phyloP scores from a whole-genome alignment of 352 stramenopile species.

The Globisporangium spiculum region DNA sequence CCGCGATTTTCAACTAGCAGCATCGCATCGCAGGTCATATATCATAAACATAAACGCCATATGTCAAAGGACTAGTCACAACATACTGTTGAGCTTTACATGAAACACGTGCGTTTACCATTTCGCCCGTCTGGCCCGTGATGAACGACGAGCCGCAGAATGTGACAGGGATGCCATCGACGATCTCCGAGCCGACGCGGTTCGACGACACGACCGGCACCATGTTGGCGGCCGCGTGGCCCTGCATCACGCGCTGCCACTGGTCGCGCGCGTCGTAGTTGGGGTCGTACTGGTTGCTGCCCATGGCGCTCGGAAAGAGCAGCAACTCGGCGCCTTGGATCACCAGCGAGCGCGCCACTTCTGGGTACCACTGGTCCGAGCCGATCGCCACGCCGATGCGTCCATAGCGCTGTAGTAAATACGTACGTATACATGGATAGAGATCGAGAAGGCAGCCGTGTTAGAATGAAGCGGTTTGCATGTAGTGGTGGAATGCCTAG shows the following conservation, averaged over 20 bases:
- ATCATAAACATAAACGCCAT: not conserved
- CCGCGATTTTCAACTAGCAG: slow-evolving; percentile 78
- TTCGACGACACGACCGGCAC: slow-evolving; percentile 90
- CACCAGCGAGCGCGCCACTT: slow-evolving; percentile 84
- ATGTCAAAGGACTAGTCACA: too few species aligned
- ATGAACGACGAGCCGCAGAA: slow-evolving; percentile 93
- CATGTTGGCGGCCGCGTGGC: slow-evolving; percentile 88
- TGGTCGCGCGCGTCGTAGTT: slow-evolving; percentile 85
- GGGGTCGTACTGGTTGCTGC: slow-evolving; percentile 87
- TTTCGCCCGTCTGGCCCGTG: slow-evolving; percentile 87
- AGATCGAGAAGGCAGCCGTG: not conserved
- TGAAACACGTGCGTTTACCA: slow-evolving; percentile 38
- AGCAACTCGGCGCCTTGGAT: slow-evolving; percentile 88
- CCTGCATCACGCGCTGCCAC: slow-evolving; percentile 92
- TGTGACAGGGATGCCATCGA: slow-evolving; percentile 81
- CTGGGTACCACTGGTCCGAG: slow-evolving; percentile 92
- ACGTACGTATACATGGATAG: not conserved
- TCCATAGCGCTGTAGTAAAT: slow-evolving; percentile 63
- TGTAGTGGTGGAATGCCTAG: not conserved
- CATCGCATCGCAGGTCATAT: not conserved
- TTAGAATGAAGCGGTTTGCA: not conserved
- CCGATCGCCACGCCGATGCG: slow-evolving; percentile 89
- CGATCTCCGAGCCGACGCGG: slow-evolving; percentile 80
- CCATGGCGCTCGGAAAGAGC: slow-evolving; percentile 79
- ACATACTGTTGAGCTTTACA: not conserved